Conservation (phyloP, 768 basidiomycete species). For the Candolleomyces aberdarensis region DNA sequence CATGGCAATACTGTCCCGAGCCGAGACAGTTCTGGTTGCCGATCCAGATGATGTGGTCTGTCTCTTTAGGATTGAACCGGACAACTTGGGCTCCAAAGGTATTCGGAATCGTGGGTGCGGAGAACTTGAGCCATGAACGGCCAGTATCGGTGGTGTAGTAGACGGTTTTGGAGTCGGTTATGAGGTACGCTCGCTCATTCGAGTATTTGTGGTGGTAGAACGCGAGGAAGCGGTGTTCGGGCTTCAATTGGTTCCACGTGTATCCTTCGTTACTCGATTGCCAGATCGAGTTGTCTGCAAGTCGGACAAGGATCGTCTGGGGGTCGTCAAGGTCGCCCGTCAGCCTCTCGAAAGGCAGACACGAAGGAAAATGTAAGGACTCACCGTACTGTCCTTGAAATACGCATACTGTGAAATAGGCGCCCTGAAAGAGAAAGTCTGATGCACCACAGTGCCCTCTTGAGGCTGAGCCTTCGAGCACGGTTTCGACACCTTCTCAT, state of each 20-base stretch:
- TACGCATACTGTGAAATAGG: conserved; percentile 76
- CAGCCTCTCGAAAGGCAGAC: not conserved
- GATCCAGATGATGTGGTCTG: conserved; percentile 88
- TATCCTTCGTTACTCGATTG: conserved; percentile 96
- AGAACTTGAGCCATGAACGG: conserved; percentile 55
- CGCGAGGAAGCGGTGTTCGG: conserved; percentile 65
- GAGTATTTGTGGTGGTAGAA: conserved; percentile 86
- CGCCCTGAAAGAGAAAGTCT: conserved; percentile 51
- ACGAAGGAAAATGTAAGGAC: conserved; percentile 11
- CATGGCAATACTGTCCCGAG: conserved; percentile 54
- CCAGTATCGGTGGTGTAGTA: conserved; percentile 87
- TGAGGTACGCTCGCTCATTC: conserved; percentile 83
- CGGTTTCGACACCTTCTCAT: conserved; percentile 63
- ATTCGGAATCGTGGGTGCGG: conserved; percentile 74
- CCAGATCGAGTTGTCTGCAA: conserved; percentile 79
- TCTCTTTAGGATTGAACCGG: conserved; percentile 76
- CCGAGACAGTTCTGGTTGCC: conserved; percentile 68
- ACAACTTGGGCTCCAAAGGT: conserved; percentile 71
- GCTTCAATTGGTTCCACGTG: conserved; percentile 71
- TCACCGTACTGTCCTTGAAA: conserved; percentile 75
- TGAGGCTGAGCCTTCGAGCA: conserved; percentile 81
- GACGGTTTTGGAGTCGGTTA: conserved; percentile 62
- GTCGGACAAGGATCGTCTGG: conserved; percentile 80
- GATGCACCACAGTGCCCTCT: conserved; percentile 76
- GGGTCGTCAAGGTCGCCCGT: not conserved